These are phyloP conservation scores for Candida vartiovaarae DNA, from an alignment of 805 yeast genomes.

Conservation along the genomic window DNA sequence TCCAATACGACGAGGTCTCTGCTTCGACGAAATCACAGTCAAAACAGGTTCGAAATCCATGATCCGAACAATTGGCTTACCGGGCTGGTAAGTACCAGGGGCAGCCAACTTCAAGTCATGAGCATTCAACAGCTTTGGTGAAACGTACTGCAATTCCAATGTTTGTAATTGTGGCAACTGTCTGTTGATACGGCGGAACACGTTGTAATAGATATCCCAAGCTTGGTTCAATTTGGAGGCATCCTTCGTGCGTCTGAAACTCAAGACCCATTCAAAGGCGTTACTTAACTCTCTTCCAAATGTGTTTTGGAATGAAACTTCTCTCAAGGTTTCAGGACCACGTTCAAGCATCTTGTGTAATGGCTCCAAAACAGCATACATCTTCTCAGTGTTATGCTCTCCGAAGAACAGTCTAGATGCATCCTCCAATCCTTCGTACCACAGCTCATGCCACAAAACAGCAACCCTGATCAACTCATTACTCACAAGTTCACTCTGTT, in stretches of 20 bases:
- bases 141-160: constrained; percentile 85
- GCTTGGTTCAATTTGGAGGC: constrained; percentile 89
- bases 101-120: constrained; percentile 78
- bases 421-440: constrained; percentile 97
- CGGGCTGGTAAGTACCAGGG: constrained; percentile 90
- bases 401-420: constrained; percentile 92
- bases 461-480: constrained; percentile 91
- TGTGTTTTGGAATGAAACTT: constrained; percentile 84
- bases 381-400: constrained; percentile 89
- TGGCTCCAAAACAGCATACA: constrained; percentile 88
- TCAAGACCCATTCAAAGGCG: constrained; percentile 89
- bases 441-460: constrained; percentile 93
- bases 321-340: constrained; percentile 90
- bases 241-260: constrained; percentile 79
- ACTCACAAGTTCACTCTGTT: constrained; percentile 92
- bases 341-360: constrained; percentile 75
- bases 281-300: constrained; percentile 90
- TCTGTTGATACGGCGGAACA: constrained; percentile 83
- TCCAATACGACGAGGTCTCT: constrained; percentile 82
- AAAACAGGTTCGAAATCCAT: constrained; percentile 73
- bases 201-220: constrained; percentile 94
- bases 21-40: constrained; percentile 88
- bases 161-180: constrained; percentile 83
- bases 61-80: constrained; percentile 70
- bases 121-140: constrained; percentile 81